Base-by-base conservation (phyloP, 1,284 basidiomycete species). In the Ceratobasidium sp. region DNA sequence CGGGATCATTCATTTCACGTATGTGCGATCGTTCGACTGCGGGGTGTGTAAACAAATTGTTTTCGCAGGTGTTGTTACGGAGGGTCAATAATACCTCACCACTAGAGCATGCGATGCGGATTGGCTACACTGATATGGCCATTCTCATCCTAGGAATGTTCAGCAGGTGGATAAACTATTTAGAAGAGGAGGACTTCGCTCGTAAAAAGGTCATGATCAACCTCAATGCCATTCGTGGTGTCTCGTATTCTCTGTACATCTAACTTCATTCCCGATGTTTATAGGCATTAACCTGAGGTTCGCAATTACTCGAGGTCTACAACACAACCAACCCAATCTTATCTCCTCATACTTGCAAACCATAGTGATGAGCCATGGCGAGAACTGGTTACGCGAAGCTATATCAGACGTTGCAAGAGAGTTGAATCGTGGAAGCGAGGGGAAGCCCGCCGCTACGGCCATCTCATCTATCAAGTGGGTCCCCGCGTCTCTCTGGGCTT, bases 351-450 rank as follows among this genome's bases (percentile, higher is more conserved):
- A 92, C 76, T 78, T 93, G 74, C 91, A 93, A 78, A 91, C 89
- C 6, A 80, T 93, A 40, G 85, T 93, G 69, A 93, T 93, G 91
- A 91, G 89, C 71, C 91, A 93, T 79, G 91, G 91, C 20, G 91
- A 92, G 73, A 85, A 85, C 74, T 93, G 92, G 92, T 84, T 93
- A 43, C 67, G 50, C 60, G 79, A 79, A 31, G 34, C 62, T 20
- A 54, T 67, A 67, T 50, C 62, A 50, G 62, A 67, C 25, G 62
- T 67, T 43, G 50, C 62, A 13, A 53, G 62, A 34, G 62, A 53
- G 27, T 15, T 67, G 12, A 50, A 38, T 3, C 58, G 34, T 17
- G 50, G 88, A 1, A 83, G 83, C 13, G 81, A 81, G 68, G 89
- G 87, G 3, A 83, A 86, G 75, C 91, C 91, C 12, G 91, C 93